Evolutionary conservation across 176 grass and related monocot genomes (phyloP), one percentile per base, ranked within the genome.

Genomic region (Carex pumila): DNA sequence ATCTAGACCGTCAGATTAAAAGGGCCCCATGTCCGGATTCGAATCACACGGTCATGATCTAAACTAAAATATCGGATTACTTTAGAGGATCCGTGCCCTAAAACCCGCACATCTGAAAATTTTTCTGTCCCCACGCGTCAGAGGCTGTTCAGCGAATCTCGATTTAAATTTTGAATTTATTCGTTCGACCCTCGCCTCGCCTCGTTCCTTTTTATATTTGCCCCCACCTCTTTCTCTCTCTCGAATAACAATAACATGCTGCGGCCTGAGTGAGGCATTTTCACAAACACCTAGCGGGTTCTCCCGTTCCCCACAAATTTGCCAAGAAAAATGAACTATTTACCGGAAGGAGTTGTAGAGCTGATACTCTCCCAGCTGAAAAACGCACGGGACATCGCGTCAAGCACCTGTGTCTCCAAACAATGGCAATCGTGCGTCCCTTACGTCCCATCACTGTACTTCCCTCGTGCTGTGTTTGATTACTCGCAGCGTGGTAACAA

Each of bases 391-490:
- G 93, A 99, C 74, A 84, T 99, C 41, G 96, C 93, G 22, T 85
- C 92, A 21, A 92, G 92, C 86, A 82, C 88, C n/a, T 86, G 83
- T 88, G 91, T 95, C 65, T 93, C 89, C 86, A 85, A 83, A 55
- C 88, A 90, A 79, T 99, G 96, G 96, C 89, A 85, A 79, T 90
- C 94, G 36, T 90, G 90, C 70, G 83, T 95, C 39, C 96, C 91
- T 7, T 99, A 90, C 86, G 81, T 99, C 54, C 96, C 96, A 1
- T 85, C 93, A 17, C 93, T 99, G 82, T 99, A 89, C 91, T 99
- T 99, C 81, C 88, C 89, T 18, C 74, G 96, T 82, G 93, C 86
- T 81, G 90, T 93, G 18, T 95, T 99, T 64, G 89, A 93, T 17
- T 55, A 79, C 34, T 53, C 12, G 29, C 72, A 12, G 3, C 81